Percentiles rank a stretch among this genome's conserved stretches.
These are phyloP conservation scores for Aleurites moluccanus DNA, from an alignment of 441 rosid genomes.

Conservation along the genomic window DNA sequence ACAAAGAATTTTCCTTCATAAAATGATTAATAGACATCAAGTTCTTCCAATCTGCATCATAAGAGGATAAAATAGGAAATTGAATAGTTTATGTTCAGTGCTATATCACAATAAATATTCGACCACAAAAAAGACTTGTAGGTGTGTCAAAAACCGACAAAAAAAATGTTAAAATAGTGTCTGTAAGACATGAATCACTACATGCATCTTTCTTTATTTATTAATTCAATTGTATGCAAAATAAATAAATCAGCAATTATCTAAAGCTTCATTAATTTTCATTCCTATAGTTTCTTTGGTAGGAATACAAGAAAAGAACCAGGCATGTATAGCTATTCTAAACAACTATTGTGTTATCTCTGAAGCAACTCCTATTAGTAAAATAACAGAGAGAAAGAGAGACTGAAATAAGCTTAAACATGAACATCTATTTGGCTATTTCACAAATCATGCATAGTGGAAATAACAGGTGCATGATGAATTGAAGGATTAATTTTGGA, in stretches of 20 bases:
- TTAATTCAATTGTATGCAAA: background rate
- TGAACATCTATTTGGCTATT: background rate
- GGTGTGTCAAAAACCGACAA: background rate
- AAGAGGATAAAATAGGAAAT: background rate
- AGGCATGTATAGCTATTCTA: background rate
- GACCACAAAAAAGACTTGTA: background rate
- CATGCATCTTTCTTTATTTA: background rate
- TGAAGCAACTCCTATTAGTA: background rate
- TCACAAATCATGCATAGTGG: background rate
- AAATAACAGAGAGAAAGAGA: background rate
- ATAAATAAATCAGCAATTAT: slow-evolving; percentile 1
- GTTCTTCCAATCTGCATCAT: background rate
- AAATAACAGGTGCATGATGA: background rate
- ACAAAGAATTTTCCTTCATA: background rate
- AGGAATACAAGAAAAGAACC: background rate
- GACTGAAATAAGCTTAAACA: background rate
- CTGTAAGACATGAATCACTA: background rate
- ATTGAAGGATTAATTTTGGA: background rate
- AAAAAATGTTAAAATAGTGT: background rate
- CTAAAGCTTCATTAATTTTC: background rate
- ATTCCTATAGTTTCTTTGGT: background rate
- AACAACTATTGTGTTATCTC: background rate
- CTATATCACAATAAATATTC: background rate
- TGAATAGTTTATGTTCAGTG: background rate
- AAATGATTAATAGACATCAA: background rate